Conservation (phyloP, 2,329 filamentous ascomycete species). For the Diaporthe sp. region DNA sequence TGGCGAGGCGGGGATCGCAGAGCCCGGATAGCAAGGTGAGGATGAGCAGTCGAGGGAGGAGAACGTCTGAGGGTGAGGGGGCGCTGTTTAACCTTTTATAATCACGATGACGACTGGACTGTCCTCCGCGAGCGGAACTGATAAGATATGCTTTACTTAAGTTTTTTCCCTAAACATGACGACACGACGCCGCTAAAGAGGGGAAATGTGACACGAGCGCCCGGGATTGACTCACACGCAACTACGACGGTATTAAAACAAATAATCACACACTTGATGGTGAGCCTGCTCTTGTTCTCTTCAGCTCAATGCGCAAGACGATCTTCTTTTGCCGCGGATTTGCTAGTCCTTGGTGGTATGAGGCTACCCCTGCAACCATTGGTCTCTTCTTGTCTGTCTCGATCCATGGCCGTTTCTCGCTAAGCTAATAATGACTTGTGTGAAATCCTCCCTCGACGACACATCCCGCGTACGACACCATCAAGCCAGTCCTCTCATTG, state of each 20-base stretch:
- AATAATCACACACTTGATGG: neutral
- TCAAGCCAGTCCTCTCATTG: neutral
- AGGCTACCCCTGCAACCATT: too few species aligned
- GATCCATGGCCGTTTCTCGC: neutral
- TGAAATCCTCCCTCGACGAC: neutral
- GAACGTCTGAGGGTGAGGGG: neutral
- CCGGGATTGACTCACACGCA: too few species aligned
- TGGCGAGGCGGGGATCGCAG: neutral
- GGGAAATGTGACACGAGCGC: neutral
- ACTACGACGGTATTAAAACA: too few species aligned
- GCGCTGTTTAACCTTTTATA: conserved; percentile 1
- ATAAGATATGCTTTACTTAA: conserved; percentile 13
- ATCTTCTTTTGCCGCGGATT: neutral
- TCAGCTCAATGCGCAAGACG: neutral
- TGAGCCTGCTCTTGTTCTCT: neutral
- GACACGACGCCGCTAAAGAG: neutral
- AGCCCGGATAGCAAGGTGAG: neutral
- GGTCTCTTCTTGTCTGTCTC: neutral
- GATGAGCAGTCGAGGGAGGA: neutral
- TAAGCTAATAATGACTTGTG: too few species aligned
- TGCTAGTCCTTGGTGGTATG: too few species aligned
- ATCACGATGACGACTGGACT: neutral
- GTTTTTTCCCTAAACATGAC: neutral
- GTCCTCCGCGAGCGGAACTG: neutral
- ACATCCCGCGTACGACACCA: neutral